Evolutionary conservation across 2,329 filamentous ascomycete genomes (phyloP).

Genomic region (Pyrenophora tritici-repentis): DNA sequence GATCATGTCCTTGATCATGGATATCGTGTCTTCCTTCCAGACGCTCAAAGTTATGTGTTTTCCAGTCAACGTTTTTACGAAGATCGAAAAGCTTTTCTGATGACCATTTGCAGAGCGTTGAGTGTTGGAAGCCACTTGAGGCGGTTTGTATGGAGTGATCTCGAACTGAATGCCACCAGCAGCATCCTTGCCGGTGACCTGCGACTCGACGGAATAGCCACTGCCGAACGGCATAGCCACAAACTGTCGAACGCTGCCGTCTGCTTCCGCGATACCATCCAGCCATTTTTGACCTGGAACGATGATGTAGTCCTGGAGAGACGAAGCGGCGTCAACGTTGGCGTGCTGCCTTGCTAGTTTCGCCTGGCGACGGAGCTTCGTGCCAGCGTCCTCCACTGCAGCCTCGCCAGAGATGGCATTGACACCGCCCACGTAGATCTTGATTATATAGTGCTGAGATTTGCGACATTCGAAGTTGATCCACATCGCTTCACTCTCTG

Average conservation of each 20-base stretch:
- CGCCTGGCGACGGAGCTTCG: conserved; percentile 2
- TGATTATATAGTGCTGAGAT: conserved; percentile 42
- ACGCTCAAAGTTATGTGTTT: too few species aligned
- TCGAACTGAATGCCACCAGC: conserved; percentile 54
- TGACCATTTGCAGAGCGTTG: too few species aligned
- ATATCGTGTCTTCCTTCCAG: not conserved
- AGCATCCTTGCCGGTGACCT: conserved; percentile 51
- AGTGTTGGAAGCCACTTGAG: too few species aligned
- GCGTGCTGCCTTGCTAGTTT: not conserved
- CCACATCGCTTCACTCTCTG: conserved; percentile 52
- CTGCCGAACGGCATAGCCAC: conserved; percentile 53
- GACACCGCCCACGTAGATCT: conserved; percentile 49
- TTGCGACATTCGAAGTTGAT: conserved; percentile 38
- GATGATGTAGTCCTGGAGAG: conserved; percentile 52
- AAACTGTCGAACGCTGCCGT: conserved; percentile 54
- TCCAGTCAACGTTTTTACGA: too few species aligned
- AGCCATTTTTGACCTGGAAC: conserved; percentile 50
- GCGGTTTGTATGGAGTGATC: conserved; percentile 37
- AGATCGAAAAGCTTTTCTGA: too few species aligned
- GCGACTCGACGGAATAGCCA: conserved; percentile 54
- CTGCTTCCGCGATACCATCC: conserved; percentile 47
- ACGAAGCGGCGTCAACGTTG: not conserved
- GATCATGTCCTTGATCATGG: not conserved
- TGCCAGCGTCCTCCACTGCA: not conserved
- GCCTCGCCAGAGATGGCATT: conserved; percentile 51